Evolutionary conservation across 2,329 filamentous ascomycete species (phyloP).

Genomic region (Corynespora cassiicola): DNA sequence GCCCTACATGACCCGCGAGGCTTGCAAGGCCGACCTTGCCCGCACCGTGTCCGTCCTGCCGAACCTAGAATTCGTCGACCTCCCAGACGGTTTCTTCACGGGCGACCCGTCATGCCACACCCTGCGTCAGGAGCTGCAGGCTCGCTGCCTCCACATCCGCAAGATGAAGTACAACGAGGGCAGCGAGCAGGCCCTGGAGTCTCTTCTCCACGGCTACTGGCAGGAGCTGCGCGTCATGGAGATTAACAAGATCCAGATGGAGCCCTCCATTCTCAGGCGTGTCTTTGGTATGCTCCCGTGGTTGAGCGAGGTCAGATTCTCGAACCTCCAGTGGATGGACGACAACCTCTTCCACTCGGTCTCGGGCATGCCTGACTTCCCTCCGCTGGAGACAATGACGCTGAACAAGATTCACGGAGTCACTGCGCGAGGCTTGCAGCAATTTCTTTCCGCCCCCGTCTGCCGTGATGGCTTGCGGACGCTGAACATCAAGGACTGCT

Average conservation of each 20-base stretch:
- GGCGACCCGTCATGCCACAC: constrained; percentile 79
- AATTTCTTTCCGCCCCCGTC: constrained; percentile 66
- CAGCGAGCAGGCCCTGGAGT: constrained; percentile 77
- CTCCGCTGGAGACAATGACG: constrained; percentile 74
- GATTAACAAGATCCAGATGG: constrained; percentile 70
- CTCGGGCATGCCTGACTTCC: constrained; percentile 73
- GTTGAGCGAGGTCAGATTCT: constrained; percentile 77
- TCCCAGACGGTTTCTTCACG: constrained; percentile 85
- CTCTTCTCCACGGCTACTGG: constrained; percentile 73
- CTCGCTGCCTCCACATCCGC: constrained; percentile 79
- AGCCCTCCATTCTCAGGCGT: constrained; percentile 72
- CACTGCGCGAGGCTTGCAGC: constrained; percentile 72
- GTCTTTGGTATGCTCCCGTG: constrained; percentile 71
- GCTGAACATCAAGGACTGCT: constrained; percentile 71
- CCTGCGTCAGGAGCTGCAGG: constrained; percentile 83
- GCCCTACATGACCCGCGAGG: constrained; percentile 93
- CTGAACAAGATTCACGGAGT: constrained; percentile 75
- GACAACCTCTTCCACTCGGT: constrained; percentile 77
- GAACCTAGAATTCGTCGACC: constrained; percentile 86
- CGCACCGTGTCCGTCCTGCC: constrained; percentile 84
- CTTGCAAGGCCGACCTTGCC: constrained; percentile 82
- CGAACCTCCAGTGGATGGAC: constrained; percentile 72
- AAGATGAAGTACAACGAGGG: constrained; percentile 88
- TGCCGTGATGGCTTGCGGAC: constrained; percentile 68
- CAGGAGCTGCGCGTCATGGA: constrained; percentile 75